Evolutionary conservation across 192 early-diverging fungal genomes (phyloP), one percentile per base, ranked within the genome.

Genomic region (Umbelopsis ramanniana): DNA sequence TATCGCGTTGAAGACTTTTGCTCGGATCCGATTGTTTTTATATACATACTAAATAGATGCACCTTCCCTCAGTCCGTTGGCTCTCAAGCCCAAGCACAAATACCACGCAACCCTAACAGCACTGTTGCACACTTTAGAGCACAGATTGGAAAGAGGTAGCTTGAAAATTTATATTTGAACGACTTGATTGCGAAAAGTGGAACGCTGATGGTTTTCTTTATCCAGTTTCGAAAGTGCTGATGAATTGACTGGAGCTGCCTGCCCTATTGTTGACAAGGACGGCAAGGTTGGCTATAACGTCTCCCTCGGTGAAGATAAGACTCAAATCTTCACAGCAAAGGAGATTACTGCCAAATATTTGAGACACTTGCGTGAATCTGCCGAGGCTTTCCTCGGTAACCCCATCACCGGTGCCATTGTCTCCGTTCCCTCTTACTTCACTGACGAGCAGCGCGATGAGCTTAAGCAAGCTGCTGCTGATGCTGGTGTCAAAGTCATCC

Each of bases 81-180:
- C 72, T 80, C 90, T 29, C 93, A 96, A 72, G 96, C 95, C 67
- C 90, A 92, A 80, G 82, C 87, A 75, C 94, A 96, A 86, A 87
- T 91, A 55, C 86, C 93, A 73, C 87, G 93, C 81, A 96, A 99
- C 83, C 89, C 93, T 47, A 85, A 89, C 71, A 95, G 93, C 83
- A 99, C 96, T n/a, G 90, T 98, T 69, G 76, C 86, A 52, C 92
- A 93, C 67, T 99, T 99, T 85, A 82, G 90, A 67, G 89, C 89
- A 72, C 85, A 96, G 57, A 83, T 99, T 35, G 96, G 97, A 47
- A 89, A 90, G 76, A 88, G 81, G 92, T 94, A 84, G 57, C 81
- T 82, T 66, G 0, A 21, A 57, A 11, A 2, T 43, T 43, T 11
- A 12, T 43, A 6, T 43, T 43, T 2, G 40, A 43, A 43, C 40